phyloP scores from a whole-genome alignment of 1,284 basidiomycete genomes.

The Leucoagaricus sp. region DNA sequence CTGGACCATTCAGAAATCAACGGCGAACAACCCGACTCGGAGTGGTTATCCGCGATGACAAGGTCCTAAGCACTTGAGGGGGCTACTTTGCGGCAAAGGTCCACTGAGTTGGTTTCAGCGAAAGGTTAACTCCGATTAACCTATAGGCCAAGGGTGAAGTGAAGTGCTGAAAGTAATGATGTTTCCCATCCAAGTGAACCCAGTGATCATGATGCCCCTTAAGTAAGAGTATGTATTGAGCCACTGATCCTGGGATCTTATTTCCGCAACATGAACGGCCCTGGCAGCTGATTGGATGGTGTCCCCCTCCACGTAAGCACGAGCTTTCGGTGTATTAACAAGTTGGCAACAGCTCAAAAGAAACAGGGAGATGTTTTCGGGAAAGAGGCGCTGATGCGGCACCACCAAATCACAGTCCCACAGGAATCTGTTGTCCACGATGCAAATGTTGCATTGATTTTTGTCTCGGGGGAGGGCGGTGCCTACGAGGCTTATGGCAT shows the following conservation, averaged over 20 bases:
- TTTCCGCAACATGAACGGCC: constrained; percentile 3
- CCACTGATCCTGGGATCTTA: background rate
- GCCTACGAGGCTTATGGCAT: no score
- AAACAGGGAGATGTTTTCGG: background rate
- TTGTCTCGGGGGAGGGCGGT: no score
- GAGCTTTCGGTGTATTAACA: constrained; percentile 1
- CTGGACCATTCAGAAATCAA: no score
- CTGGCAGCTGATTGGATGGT: background rate
- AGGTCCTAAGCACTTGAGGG: background rate
- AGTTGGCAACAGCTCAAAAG: background rate
- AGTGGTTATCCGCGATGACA: background rate
- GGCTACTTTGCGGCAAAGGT: background rate
- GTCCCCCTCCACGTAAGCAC: background rate
- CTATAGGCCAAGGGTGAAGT: background rate
- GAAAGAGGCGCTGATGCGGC: background rate
- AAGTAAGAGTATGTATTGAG: background rate
- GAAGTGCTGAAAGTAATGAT: background rate
- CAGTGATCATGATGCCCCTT: no score
- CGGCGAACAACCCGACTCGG: background rate
- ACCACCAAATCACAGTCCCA: background rate
- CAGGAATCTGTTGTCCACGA: background rate
- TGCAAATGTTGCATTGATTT: background rate
- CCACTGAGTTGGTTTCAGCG: background rate
- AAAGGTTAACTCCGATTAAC: background rate
- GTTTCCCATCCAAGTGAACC: background rate